Conservation (phyloP, 179 eudicot genomes). For the Beta macrorhiza region DNA sequence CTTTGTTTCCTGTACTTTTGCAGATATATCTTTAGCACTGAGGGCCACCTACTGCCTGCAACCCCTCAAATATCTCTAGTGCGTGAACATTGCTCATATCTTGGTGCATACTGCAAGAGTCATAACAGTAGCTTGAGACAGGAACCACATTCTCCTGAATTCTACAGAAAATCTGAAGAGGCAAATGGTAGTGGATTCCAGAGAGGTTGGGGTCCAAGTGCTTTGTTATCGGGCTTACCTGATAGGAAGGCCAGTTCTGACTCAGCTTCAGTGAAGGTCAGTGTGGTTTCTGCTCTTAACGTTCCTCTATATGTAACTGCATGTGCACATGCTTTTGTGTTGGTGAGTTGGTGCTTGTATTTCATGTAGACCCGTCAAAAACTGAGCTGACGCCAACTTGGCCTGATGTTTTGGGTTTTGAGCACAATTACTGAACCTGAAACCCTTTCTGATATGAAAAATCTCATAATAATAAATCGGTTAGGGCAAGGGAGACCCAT, state of each 20-base stretch:
- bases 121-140: constrained; percentile 41
- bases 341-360: neutral
- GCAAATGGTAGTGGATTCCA: constrained; percentile 45
- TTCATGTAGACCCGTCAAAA: neutral
- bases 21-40: constrained; percentile 95
- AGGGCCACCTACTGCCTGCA: constrained; percentile 88
- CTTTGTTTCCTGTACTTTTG: constrained; percentile 16
- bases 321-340: neutral
- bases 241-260: constrained; percentile 39
- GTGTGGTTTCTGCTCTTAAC: constrained; percentile 13
- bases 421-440: too few species aligned
- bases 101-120: constrained; percentile 71
- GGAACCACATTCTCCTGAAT: constrained; percentile 36
- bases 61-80: constrained; percentile 88
- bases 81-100: constrained; percentile 75
- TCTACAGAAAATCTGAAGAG: constrained; percentile 38
- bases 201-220: constrained; percentile 33
- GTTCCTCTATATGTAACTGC: neutral
- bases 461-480: too few species aligned
- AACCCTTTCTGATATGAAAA: too few species aligned
- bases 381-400: too few species aligned
- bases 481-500: too few species aligned
- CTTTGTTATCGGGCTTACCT: constrained; percentile 31
- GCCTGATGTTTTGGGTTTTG: too few species aligned
- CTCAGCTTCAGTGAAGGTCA: constrained; percentile 77